Base-by-base conservation (phyloP, 768 basidiomycete genomes). In the Serendipita sp. region DNA sequence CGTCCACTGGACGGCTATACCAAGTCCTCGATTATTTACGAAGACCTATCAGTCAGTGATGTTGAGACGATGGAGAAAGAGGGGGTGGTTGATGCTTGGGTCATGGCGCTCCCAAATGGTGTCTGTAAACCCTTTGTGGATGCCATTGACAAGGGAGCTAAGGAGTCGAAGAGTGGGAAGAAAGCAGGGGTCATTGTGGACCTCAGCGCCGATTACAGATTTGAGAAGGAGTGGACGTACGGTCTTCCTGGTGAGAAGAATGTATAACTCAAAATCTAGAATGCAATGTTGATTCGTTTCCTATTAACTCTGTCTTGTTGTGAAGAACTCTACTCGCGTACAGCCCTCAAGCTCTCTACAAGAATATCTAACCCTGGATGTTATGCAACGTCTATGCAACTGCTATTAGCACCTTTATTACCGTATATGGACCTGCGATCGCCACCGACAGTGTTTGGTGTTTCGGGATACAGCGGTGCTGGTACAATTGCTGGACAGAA, bases 71-170 rank as follows among this genome's bases (percentile, higher is more conserved):
- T 99, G 85, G 96, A 97, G 74, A 84, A 85, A 74, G 76, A 82
- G 58, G 85, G 88, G 7, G 88, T 87, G 69, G 91, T 99, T 17
- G 95, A 99, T 70, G 95, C 92, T 7, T 99, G 96, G 95, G 83
- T 98, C 61, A 94, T 97, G 89, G 96, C 96, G 2, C 80, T 99
- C 53, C 96, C 96, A n/a, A 99, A 98, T 67, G 96, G 96, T 20
- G 81, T 91, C 24, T 88, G 89, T 76, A 93, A 94, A 74, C 94
- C 94, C 0, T 99, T 95, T 71, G 92, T 99, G 34, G 92, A 94
- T 69, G 95, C 95, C 16, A 75, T 99, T 53, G 92, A 96, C 69
- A 79, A 82, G 41, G 90, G 85, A 3, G 77, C 85, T 14, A 74
- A 75, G 65, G 80, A 78, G 68, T 81, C 83, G 65, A 74, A 72